Base-by-base conservation (phyloP, 1,139 yeast species). In the Meyerozyma elateridarum region DNA sequence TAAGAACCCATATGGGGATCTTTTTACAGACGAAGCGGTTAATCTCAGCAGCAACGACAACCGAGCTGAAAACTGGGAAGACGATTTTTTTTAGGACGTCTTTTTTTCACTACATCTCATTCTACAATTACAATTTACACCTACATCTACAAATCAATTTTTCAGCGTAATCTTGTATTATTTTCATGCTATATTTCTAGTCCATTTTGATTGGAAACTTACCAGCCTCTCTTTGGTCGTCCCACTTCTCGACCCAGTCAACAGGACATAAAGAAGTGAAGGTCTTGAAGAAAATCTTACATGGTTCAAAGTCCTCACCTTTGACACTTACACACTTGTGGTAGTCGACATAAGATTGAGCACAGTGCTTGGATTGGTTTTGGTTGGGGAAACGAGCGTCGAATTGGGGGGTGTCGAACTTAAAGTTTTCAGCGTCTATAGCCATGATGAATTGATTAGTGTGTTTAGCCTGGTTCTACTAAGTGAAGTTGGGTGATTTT, bases 291-390 rank as follows among this genome's bases (percentile, higher is more conserved):
- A 91, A 91, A 49, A 85, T 88, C 68, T 88, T 76, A 69, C 98
- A 91, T 56, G 97, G 97, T 55, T 89, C 96, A 57, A 91, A 91
- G 45, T 89, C 97, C 69, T 91, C 97, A 58, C 98, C 98, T 73
- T 89, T 89, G 49, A 89, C 88, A 56, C 80, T 83, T 61, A 91
- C 78, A 73, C 98, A 91, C 69, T 88, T 89, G 82, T 85, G 91
- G 80, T 89, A 91, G 68, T 91, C 98, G 54, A 91, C 87, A 72
- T 89, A 91, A 48, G 93, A 76, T 72, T 89, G 97, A 79, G 93
- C 93, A 76, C 98, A 89, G 75, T 89, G 96, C 72, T 84, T 88
- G 54, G 96, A 84, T 69, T 89, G 98, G 79, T 89, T 91, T 64
- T 79, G 89, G 74, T 85, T 79, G 50, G 98, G 97, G 80, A 85